Evolutionary conservation across 257 asterid species (phyloP).

Genomic region (Salvia rosmarinus): DNA sequence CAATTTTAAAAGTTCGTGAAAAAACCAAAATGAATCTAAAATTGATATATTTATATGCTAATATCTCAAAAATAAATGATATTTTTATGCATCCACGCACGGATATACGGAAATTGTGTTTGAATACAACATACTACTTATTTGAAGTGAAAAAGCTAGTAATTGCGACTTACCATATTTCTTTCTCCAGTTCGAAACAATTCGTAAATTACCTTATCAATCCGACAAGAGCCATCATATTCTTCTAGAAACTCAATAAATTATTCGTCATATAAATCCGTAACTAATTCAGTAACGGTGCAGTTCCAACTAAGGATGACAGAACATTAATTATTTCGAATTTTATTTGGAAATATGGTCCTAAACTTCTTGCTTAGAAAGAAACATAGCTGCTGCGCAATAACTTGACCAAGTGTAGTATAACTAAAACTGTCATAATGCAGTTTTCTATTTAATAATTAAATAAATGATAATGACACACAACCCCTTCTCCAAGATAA

Average conservation of each 20-base stretch:
- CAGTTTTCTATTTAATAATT: background rate
- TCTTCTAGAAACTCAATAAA: background rate
- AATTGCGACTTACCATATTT: no score
- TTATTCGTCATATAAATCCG: background rate
- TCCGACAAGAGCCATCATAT: background rate
- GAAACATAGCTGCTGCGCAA: background rate
- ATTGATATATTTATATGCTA: no score
- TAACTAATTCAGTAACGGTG: background rate
- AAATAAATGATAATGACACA: slow-evolving; percentile 21
- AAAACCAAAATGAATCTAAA: no score
- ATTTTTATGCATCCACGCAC: no score
- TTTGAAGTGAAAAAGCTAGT: no score
- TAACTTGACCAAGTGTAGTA: slow-evolving; percentile 10
- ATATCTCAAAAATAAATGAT: no score
- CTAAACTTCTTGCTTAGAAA: slow-evolving; percentile 9
- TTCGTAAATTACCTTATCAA: background rate
- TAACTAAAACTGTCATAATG: background rate
- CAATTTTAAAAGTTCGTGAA: no score
- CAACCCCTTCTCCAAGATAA: background rate
- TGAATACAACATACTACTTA: no score
- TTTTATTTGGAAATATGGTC: background rate
- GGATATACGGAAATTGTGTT: no score
- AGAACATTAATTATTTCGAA: background rate
- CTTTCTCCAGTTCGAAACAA: background rate
- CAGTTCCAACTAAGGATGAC: background rate